Conservation (phyloP, 2,329 filamentous ascomycete genomes). For the Fusarium denticulatum region DNA sequence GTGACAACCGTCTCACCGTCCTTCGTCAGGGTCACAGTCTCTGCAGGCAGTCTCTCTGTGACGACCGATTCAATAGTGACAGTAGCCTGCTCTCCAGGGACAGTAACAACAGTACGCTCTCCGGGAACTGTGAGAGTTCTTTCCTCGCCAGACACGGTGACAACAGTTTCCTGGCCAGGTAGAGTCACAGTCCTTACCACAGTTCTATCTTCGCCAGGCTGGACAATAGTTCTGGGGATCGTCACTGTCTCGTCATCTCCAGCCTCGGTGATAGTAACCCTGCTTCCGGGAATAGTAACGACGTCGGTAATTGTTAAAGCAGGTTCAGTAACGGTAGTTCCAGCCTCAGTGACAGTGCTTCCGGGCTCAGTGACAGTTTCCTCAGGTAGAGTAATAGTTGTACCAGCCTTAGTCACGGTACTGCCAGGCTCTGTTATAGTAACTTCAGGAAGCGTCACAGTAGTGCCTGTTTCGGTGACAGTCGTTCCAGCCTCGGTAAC, state of each 20-base stretch:
- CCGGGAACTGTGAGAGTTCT: constrained; percentile 39
- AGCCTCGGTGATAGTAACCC: constrained; percentile 20
- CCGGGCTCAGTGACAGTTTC: constrained; percentile 9
- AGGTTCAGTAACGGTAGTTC: constrained; percentile 16
- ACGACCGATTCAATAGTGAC: constrained; percentile 47
- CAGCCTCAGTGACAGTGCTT: constrained; percentile 8
- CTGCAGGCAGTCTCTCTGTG: constrained; percentile 42
- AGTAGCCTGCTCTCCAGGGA: constrained; percentile 36
- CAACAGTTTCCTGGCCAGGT: constrained; percentile 33
- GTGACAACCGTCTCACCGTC: constrained; percentile 45
- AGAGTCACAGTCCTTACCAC: constrained; percentile 39
- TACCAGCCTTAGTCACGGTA: constrained; percentile 11
- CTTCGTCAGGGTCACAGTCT: constrained; percentile 47
- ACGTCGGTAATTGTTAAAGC: constrained; percentile 21
- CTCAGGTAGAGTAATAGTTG: constrained; percentile 8
- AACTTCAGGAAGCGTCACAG: not conserved
- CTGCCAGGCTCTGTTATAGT: constrained; percentile 1
- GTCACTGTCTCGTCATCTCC: constrained; percentile 27
- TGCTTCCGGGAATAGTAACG: constrained; percentile 23
- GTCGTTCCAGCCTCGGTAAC: constrained; percentile 18
- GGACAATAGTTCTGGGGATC: constrained; percentile 20
- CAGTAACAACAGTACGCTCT: constrained; percentile 36
- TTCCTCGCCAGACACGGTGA: constrained; percentile 39
- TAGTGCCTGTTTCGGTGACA: constrained; percentile 12
- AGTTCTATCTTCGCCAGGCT: constrained; percentile 24